Percentiles rank a stretch among this genome's conserved stretches.
Evolutionary conservation across 352 stramenopile genomes (phyloP).

Genomic region (Phytophthora pini): DNA sequence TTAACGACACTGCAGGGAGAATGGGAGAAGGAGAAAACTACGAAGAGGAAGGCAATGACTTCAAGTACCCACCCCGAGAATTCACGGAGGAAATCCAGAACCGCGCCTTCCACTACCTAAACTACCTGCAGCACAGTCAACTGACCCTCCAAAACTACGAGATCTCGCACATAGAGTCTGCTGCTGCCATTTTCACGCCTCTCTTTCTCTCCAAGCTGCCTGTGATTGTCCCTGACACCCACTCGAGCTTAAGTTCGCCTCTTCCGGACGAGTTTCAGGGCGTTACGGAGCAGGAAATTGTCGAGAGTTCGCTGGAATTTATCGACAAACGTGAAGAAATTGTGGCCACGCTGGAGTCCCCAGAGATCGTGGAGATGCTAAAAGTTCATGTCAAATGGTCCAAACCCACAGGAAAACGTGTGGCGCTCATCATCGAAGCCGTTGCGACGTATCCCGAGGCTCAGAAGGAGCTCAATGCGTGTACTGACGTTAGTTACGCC

Average conservation of each 20-base stretch:
- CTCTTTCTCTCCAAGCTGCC: conserved; percentile 44
- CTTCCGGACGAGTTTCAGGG: conserved; percentile 10
- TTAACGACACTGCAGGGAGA: conserved; percentile 48
- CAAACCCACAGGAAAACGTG: conserved; percentile 70
- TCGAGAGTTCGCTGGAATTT: conserved; percentile 47
- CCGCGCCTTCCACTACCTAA: conserved; percentile 39
- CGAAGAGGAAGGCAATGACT: conserved; percentile 14
- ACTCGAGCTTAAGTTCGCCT: conserved; percentile 9
- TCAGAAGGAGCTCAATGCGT: neutral
- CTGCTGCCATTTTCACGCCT: conserved; percentile 56
- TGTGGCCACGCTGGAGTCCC: conserved; percentile 31
- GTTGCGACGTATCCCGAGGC: conserved; percentile 55
- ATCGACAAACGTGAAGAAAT: conserved; percentile 36
- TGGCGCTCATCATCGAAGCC: conserved; percentile 69
- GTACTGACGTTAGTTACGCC: neutral
- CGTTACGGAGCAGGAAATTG: conserved; percentile 40
- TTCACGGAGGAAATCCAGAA: conserved; percentile 46
- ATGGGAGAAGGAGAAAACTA: conserved; percentile 16
- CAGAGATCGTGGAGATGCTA: conserved; percentile 71
- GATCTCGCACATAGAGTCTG: conserved; percentile 68
- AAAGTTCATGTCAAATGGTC: conserved; percentile 82
- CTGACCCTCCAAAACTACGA: conserved; percentile 43
- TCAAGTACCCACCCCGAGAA: conserved; percentile 31
- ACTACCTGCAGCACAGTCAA: conserved; percentile 60
- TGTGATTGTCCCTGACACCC: conserved; percentile 21